Base-by-base conservation (phyloP, 2,329 filamentous ascomycete species). In the Myriosclerotinia duriaeana region DNA sequence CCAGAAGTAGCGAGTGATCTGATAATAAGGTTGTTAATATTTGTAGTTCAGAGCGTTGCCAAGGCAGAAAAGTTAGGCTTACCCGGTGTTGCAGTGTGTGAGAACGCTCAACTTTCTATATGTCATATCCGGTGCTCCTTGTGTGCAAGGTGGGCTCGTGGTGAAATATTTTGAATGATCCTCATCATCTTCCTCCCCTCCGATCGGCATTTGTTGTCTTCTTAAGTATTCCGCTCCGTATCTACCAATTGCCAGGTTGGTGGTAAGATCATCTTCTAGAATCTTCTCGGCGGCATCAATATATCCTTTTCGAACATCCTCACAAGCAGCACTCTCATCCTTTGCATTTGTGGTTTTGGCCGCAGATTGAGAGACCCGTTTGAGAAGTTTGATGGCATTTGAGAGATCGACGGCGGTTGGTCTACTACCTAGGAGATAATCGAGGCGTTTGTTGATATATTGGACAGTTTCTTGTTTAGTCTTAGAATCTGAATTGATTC, bases 81-180 rank as follows among this genome's bases (percentile, higher is more conserved):
- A 90, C 87, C 95, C 95, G 30, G 95, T 99, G 78, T 99, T 99
- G 83, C 95, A 99, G 79, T 99, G 96, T 14, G 95, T 99, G 71
- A 99, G 80, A 53, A 99, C 89, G n/a, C 91, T 92, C 58, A 97
- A 80, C 71, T 83, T 81, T 72, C 79, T 82, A 74, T 76, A 82
- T 74, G 70, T 83, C 77, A 70, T 79, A 59, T 52, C 82, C 76
- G 76, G 83, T 78, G 71, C 78, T 20, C 75, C 75, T 64, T 76
- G 75, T 3, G 75, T 76, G 56, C 72, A 73, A 26, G 74, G 77
- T 26, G 78, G 81, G 56, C 75, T 77, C 17, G 75, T 76, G 44
- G 75, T 77, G 61, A 71, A 77, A 55, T 74, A 77, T 46, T 71
- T 72, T 40, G 74, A 66, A 60, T 72, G 67, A 63, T 75, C 73